These are phyloP conservation scores for Acephala macrosclerotiorum DNA, from an alignment of 2,329 filamentous ascomycete species.

Conservation along the genomic window DNA sequence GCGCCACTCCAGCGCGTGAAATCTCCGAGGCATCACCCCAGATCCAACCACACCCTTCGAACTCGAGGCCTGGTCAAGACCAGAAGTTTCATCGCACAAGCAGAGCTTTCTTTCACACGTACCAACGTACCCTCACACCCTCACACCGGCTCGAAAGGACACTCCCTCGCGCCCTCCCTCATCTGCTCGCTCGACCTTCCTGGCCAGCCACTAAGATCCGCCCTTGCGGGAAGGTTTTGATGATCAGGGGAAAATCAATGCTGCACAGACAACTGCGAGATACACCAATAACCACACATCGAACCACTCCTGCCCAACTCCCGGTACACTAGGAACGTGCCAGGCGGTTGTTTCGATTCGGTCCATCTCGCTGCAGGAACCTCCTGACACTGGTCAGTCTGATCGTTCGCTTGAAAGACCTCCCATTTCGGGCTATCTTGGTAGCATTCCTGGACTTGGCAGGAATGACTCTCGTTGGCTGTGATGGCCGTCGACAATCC, in stretches of 20 bases:
- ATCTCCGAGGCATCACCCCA: conserved; percentile 24
- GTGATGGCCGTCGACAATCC: conserved; percentile 23
- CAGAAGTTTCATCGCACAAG: conserved; percentile 26
- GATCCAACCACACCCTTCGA: conserved; percentile 21
- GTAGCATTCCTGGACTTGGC: conserved; percentile 28
- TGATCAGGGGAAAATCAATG: conserved; percentile 29
- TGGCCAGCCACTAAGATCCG: neutral
- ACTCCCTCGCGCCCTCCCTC: neutral
- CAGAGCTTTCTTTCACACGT: conserved; percentile 16
- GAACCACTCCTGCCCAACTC: conserved; percentile 13
- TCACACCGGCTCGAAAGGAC: neutral
- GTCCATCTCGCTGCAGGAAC: conserved; percentile 25
- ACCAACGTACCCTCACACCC: neutral
- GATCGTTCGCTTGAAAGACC: conserved; percentile 20
- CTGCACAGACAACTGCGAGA: conserved; percentile 23
- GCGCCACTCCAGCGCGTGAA: conserved; percentile 19
- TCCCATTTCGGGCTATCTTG: conserved; percentile 15
- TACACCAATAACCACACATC: conserved; percentile 9
- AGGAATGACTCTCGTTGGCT: conserved; percentile 33
- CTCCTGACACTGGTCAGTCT: conserved; percentile 35
- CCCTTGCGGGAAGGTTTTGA: conserved; percentile 14
- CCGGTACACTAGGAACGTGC: conserved; percentile 7
- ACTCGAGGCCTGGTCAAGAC: neutral
- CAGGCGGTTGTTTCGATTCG: conserved; percentile 34
- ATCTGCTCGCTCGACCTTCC: neutral